Evolutionary conservation across 108 stramenopile species (phyloP).

Genomic region (Nitzschia sp.): DNA sequence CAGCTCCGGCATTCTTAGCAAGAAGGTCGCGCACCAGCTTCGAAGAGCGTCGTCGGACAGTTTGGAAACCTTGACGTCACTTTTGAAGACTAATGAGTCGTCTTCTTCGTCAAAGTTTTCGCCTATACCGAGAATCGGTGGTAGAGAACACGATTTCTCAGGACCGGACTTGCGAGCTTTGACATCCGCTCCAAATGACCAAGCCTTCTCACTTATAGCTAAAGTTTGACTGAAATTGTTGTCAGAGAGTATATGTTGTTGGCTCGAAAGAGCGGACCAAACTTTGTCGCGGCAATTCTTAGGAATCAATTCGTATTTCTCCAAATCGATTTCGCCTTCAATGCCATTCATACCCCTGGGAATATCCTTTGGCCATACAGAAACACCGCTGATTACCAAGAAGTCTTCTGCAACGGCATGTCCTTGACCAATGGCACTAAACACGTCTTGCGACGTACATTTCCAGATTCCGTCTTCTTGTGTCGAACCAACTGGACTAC

Average conservation of each 20-base stretch:
- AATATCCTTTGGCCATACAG: slow-evolving; percentile 65
- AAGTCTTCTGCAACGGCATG: slow-evolving; percentile 69
- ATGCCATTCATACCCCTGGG: slow-evolving; percentile 51
- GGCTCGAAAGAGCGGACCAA: slow-evolving; percentile 46
- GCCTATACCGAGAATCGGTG: slow-evolving; percentile 54
- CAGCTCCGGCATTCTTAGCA: slow-evolving; percentile 55
- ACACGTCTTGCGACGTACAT: slow-evolving; percentile 71
- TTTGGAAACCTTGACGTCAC: slow-evolving; percentile 66
- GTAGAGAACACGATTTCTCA: not conserved
- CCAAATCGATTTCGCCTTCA: slow-evolving; percentile 61
- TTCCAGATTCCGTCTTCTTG: slow-evolving; percentile 67
- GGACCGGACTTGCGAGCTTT: not conserved
- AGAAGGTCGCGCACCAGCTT: slow-evolving; percentile 80
- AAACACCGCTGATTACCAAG: slow-evolving; percentile 69
- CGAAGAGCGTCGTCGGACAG: slow-evolving; percentile 73
- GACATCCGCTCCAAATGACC: slow-evolving; percentile 37
- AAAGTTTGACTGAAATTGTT: slow-evolving; percentile 52
- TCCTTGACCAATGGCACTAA: slow-evolving; percentile 56
- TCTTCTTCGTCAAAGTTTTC: slow-evolving; percentile 83
- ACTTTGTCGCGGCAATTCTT: slow-evolving; percentile 38
- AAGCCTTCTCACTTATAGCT: slow-evolving; percentile 48
- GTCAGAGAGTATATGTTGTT: slow-evolving; percentile 57
- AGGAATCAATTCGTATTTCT: slow-evolving; percentile 67
- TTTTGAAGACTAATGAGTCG: slow-evolving; percentile 71
- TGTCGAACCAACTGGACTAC: slow-evolving; percentile 49